Base-by-base conservation (phyloP, 2,329 filamentous ascomycete species). In the Fusarium pseudograminearum region DNA sequence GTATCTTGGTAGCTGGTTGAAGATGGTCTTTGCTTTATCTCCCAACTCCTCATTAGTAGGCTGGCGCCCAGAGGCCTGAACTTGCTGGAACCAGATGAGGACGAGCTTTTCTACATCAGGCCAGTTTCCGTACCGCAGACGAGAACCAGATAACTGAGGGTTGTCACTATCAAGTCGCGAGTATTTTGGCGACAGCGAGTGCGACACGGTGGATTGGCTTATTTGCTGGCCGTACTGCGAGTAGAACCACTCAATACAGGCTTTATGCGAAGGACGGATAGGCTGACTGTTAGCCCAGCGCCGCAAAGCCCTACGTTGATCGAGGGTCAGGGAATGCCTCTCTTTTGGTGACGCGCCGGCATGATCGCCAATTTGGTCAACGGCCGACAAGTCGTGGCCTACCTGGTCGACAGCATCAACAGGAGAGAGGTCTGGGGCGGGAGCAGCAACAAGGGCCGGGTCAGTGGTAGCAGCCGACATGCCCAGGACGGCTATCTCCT, bases 191-290 rank as follows among this genome's bases (percentile, higher is more conserved):
- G 86, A 88, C 36, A 89, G 80, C 22, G 86, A 89, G 75, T 89
- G 87, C 47, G 86, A 89, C 44, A 89, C 87, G 72, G 87, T 89
- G 18, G 86, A 89, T 77, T 89, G 87, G 74, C 86, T 88, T 73
- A 89, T 89, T 70, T 84, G 83, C 76, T 88, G 86, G 76, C 85
- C 84, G 74, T 87, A 89, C 75, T 88, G 83, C 57, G 76, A 76
- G 69, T 81, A 84, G 79, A 89, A 89, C 87, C 87, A 89, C 73
- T 89, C 86, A 73, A 89, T 89, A 80, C 87, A 89, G 34, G 85
- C 83, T 77, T 87, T 87, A 77, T 89, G 87, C 28, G 85, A 87
- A 9, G 87, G 87, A 4, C 87, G 84, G 28, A 85, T 82, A 16
- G 83, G 78, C 73, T 89, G 87, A 41, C 80, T 80, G 71, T 86